These are phyloP conservation scores for Streptanthus diversifolius DNA, from an alignment of 345 rosid species.

Conservation along the genomic window DNA sequence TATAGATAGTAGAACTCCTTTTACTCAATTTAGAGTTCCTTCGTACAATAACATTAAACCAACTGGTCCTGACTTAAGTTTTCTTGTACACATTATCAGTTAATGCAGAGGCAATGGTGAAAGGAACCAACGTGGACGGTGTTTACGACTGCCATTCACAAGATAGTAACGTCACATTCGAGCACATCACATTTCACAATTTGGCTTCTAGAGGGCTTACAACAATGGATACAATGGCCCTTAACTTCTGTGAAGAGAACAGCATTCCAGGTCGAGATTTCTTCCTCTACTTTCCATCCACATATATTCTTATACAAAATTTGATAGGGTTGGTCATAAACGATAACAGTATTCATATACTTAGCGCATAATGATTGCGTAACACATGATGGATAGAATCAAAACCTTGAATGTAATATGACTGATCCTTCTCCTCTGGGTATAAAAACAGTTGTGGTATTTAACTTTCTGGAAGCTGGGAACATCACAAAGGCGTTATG, in stretches of 20 bases:
- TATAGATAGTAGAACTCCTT: slow-evolving; percentile 56
- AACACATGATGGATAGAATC: neutral
- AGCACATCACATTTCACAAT: slow-evolving; percentile 68
- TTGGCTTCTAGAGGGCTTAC: slow-evolving; percentile 61
- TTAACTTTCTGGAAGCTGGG: slow-evolving; percentile 81
- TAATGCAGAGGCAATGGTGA: slow-evolving; percentile 76
- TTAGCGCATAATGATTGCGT: neutral
- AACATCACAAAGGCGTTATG: slow-evolving; percentile 79
- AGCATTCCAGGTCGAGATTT: slow-evolving; percentile 69
- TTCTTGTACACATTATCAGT: slow-evolving; percentile 42
- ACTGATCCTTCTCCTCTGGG: neutral
- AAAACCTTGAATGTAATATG: neutral
- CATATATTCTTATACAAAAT: neutral
- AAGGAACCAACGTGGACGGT: slow-evolving; percentile 79
- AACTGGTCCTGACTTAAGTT: neutral
- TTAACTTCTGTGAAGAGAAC: slow-evolving; percentile 82
- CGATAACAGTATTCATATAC: neutral
- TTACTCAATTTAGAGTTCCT: neutral
- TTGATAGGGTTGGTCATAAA: neutral
- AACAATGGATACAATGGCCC: slow-evolving; percentile 75
- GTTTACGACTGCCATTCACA: slow-evolving; percentile 68
- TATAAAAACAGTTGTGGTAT: slow-evolving; percentile 59
- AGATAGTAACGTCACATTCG: slow-evolving; percentile 55
- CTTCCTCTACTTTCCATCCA: neutral
- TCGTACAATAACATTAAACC: neutral